These are phyloP conservation scores for Trichoderma brevicompactum DNA, from an alignment of 2,329 filamentous ascomycete species.

Conservation along the genomic window DNA sequence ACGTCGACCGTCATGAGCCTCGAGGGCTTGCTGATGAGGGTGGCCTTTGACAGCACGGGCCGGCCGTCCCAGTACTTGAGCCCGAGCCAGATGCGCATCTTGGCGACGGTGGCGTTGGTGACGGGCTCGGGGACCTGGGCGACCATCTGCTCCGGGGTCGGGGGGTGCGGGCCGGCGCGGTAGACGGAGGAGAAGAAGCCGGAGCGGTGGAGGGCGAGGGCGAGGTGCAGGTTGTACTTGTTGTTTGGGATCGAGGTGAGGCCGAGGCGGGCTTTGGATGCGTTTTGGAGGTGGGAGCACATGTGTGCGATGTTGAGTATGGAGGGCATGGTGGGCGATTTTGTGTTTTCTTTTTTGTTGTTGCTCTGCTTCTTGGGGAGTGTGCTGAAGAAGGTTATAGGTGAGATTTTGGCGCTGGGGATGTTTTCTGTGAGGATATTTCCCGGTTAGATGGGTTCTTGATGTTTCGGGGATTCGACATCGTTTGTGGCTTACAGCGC, in stretches of 20 bases:
- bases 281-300: constrained; percentile 92
- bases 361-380: neutral
- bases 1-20: constrained; percentile 70
- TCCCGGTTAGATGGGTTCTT: neutral
- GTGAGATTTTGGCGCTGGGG: neutral
- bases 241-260: constrained; percentile 81
- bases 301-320: constrained; percentile 76
- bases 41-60: constrained; percentile 73
- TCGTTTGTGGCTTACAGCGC: neutral
- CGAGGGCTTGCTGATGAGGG: constrained; percentile 73
- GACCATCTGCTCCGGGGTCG: constrained; percentile 51
- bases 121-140: constrained; percentile 59
- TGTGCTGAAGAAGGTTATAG: neutral
- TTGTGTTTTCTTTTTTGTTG: neutral
- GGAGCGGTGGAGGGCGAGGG: constrained; percentile 77
- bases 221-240: constrained; percentile 77
- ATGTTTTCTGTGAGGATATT: neutral
- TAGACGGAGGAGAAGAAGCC: constrained; percentile 83
- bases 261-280: constrained; percentile 78
- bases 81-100: constrained; percentile 81
- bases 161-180: constrained; percentile 65
- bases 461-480: too few species aligned
- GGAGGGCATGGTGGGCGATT: constrained; percentile 43
- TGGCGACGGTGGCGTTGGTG: constrained; percentile 72
- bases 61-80: constrained; percentile 87